Evolutionary conservation across 495 filamentous ascomycete genomes (phyloP).

Genomic region (Thozetella sp.): DNA sequence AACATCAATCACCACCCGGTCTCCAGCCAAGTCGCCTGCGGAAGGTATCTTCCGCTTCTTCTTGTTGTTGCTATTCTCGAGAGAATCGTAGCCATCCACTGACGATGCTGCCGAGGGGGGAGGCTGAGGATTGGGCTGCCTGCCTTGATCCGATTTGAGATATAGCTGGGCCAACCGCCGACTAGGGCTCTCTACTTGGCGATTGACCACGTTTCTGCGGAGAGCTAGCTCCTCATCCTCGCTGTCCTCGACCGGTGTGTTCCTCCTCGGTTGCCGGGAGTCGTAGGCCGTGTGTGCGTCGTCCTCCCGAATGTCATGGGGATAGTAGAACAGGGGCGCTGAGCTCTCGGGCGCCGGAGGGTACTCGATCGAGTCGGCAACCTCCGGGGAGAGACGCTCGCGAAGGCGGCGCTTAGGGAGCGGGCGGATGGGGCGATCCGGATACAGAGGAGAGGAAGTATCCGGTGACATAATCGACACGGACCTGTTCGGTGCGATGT

Average conservation of each 20-base stretch:
- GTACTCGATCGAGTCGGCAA: conserved; percentile 80
- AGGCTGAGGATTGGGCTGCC: conserved; percentile 43
- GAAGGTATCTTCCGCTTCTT: conserved; percentile 98
- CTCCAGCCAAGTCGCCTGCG: conserved; percentile 64
- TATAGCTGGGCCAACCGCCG: conserved; percentile 23
- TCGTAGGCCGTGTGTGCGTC: conserved; percentile 19
- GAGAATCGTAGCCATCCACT: conserved; percentile 91
- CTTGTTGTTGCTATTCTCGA: conserved; percentile 99
- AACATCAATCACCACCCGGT: conserved; percentile 55
- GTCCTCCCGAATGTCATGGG: conserved; percentile 53
- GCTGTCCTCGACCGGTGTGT: conserved; percentile 31
- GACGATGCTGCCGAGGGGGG: conserved; percentile 54
- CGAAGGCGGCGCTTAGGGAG: conserved; percentile 86
- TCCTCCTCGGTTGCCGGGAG: conserved; percentile 23
- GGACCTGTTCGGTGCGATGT: conserved; percentile 9
- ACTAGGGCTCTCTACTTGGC: conserved; percentile 21
- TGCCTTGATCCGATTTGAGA: conserved; percentile 26
- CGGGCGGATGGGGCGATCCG: conserved; percentile 89
- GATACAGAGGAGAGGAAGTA: conserved; percentile 73
- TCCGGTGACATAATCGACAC: conserved; percentile 64
- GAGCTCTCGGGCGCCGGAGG: conserved; percentile 69
- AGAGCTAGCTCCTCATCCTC: conserved; percentile 30
- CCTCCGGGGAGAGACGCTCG: conserved; percentile 80
- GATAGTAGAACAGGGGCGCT: conserved; percentile 75
- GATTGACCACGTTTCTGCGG: conserved; percentile 12